Evolutionary conservation across 1,284 basidiomycete species (phyloP), one percentile per base, ranked within the genome.

Genomic region (Ganoderma leucocontextum): DNA sequence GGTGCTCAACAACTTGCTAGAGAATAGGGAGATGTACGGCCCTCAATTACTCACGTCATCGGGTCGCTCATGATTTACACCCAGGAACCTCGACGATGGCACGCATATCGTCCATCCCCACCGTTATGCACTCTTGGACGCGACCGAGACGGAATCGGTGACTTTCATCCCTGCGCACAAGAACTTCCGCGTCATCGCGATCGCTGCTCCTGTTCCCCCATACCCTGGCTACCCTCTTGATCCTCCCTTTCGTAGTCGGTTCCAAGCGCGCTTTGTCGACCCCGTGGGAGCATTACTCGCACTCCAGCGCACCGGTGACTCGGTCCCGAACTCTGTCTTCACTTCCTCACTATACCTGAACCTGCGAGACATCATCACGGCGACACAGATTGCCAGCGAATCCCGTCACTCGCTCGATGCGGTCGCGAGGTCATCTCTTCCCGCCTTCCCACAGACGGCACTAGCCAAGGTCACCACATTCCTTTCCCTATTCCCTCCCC

Each of bases 21-120:
- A 91, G 78, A 90, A 90, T 76, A 81, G 89, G 44, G 89, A 91
- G 79, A 89, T 91, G 87, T 88, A 73, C n/a, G 12, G 5, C 1
- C 22, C 22, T 25, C 15, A 9, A 25, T 25, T 52, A 1, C 4
- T 25, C 22, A 6, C 47, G 4, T 39, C 36, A 22, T 57, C 58
- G 25, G 38, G 52, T 44, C 22, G 4, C 9, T 57, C 8, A 52
- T 55, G 36, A 29, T 36, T 57, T 15, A 17, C 19, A 53, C 2
- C 5, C 69, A 89, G 88, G 83, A 90, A 91, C 68, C 77, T 91
- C 35, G 89, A 90, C 70, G 89, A 91, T 66, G 89, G 89, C 35
- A 89, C 93, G 71, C 89, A 95, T 84, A 89, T 91, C 57, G 84
- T 91, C 35, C 89, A 91, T 72, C 85, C 88, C 0, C 85, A 88